A percentile compares a stretch with the other conserved stretches of the same genome.
Conservation (phyloP, 768 basidiomycete species). For the Collybiopsis luxurians region DNA sequence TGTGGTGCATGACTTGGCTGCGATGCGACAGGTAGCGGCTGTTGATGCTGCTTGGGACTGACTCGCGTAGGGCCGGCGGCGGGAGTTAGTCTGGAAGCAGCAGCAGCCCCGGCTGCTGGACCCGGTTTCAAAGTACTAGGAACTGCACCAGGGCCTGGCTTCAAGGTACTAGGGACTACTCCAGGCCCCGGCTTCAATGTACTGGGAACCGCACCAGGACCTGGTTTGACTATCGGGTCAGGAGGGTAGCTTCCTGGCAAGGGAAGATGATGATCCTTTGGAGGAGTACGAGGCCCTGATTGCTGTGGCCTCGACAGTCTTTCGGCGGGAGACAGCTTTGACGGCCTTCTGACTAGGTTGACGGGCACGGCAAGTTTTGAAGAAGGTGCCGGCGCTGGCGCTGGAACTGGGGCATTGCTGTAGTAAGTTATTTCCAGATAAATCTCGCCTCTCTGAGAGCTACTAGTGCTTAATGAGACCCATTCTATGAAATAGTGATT, state of each 20-base stretch:
- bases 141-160: neutral
- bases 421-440: conserved; percentile 96
- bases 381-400: conserved; percentile 19
- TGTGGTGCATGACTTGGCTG: neutral
- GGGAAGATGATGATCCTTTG: neutral
- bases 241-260: conserved; percentile 14
- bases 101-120: conserved; percentile 10
- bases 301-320: conserved; percentile 30
- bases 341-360: conserved; percentile 44
- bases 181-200: conserved; percentile 20
- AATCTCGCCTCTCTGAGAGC: conserved; percentile 74
- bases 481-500: conserved; percentile 51
- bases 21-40: neutral
- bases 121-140: conserved; percentile 6
- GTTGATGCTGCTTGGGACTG: conserved; percentile 3
- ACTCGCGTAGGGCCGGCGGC: conserved; percentile 2
- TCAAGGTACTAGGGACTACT: conserved; percentile 1
- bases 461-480: conserved; percentile 57
- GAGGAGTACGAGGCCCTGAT: conserved; percentile 14
- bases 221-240: neutral
- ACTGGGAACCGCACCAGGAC: neutral
- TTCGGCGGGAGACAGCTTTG: conserved; percentile 51
- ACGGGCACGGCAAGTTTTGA: conserved; percentile 17
- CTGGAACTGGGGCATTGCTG: conserved; percentile 55
- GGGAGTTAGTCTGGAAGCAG: conserved; percentile 18